Conservation (phyloP, 164 flowering plant species). For the Chimonanthus salicifolius region DNA sequence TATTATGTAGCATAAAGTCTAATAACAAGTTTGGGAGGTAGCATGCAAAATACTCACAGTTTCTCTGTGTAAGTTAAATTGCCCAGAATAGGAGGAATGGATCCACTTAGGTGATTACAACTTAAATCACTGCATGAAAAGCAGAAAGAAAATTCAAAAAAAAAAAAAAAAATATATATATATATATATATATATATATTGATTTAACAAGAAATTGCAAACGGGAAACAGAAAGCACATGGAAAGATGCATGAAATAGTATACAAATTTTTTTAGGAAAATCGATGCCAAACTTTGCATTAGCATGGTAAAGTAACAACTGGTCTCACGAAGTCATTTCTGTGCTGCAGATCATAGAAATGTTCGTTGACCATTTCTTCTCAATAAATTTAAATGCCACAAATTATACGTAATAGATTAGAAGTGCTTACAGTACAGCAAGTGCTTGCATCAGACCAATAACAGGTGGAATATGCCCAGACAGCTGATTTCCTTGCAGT, state of each 20-base stretch:
- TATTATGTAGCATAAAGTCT: background rate
- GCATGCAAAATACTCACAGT: constrained; percentile 42
- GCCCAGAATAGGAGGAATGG: constrained; percentile 82
- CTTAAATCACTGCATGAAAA: constrained; percentile 76
- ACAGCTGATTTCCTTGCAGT: constrained; percentile 73
- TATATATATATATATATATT: too few species aligned
- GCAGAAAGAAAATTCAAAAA: too few species aligned
- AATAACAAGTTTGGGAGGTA: background rate
- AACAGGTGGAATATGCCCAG: constrained; percentile 85
- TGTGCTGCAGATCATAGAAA: too few species aligned
- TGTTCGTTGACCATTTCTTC: too few species aligned
- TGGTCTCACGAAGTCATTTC: too few species aligned
- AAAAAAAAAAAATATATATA: too few species aligned
- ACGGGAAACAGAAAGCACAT: background rate
- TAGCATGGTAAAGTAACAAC: background rate
- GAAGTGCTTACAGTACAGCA: constrained; percentile 73
- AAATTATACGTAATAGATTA: too few species aligned
- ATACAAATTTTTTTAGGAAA: background rate
- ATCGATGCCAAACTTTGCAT: background rate
- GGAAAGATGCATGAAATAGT: background rate
- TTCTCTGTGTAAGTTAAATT: constrained; percentile 79
- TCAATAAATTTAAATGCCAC: too few species aligned
- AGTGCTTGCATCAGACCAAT: constrained; percentile 99
- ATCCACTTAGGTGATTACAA: constrained; percentile 69
- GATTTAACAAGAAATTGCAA: background rate